These are phyloP conservation scores for Botrytis galanthina DNA, from an alignment of 2,329 filamentous ascomycete genomes.

Conservation along the genomic window DNA sequence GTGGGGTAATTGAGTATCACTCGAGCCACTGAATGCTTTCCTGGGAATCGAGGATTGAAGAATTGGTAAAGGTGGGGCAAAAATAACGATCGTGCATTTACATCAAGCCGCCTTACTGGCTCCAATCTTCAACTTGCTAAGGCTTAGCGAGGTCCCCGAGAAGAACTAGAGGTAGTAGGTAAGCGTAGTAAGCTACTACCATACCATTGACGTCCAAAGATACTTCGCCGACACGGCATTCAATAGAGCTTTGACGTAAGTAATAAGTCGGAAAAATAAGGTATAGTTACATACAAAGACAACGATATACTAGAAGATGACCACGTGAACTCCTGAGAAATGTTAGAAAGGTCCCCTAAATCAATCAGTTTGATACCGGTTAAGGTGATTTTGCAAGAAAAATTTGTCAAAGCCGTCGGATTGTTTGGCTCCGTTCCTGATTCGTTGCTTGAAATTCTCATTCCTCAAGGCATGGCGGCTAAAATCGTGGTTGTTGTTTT, in stretches of 20 bases:
- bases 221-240: conserved; percentile 8
- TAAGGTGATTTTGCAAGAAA: not conserved
- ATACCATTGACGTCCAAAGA: not conserved
- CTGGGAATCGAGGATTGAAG: not conserved
- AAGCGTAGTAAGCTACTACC: conserved; percentile 7
- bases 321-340: not conserved
- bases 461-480: not conserved
- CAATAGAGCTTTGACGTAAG: not conserved
- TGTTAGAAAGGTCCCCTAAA: not conserved
- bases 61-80: not conserved
- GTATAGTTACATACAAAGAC: not conserved
- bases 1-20: conserved; percentile 1
- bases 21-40: not conserved
- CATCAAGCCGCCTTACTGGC: not conserved
- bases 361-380: not conserved
- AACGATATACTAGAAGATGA: not conserved
- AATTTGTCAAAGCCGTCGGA: not conserved
- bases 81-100: conserved; percentile 19
- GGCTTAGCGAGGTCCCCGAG: conserved; percentile 21
- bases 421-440: not conserved
- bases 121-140: not conserved
- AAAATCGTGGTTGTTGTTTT: not conserved
- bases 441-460: not conserved
- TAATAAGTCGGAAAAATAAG: not conserved
- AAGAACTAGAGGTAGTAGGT: not conserved